Conservation (phyloP, 129 eudicot genomes). For the Centella asiatica region DNA sequence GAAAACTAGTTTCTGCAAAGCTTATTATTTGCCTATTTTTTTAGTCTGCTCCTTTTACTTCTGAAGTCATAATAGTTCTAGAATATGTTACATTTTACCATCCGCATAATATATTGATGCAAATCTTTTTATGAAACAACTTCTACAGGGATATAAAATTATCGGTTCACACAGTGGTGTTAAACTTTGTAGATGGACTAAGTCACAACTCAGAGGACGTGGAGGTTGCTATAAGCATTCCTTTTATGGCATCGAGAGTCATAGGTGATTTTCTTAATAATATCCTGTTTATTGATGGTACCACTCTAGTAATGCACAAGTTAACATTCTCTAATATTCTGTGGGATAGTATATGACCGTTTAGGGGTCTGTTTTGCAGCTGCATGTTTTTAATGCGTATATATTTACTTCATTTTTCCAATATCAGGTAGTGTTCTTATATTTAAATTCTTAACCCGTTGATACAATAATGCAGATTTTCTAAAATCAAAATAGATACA, state of each 20-base stretch:
- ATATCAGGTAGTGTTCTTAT: neutral
- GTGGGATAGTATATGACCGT: slow-evolving; percentile 4
- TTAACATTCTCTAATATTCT: neutral
- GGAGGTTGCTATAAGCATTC: slow-evolving; percentile 99
- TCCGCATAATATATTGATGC: slow-evolving; percentile 1
- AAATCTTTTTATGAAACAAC: slow-evolving; percentile 3
- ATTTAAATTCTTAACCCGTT: neutral
- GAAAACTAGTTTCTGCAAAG: neutral
- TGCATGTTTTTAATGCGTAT: neutral
- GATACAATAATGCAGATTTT: no score
- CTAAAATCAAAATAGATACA: no score
- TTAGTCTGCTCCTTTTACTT: neutral
- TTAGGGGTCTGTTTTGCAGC: neutral
- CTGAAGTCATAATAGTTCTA: neutral
- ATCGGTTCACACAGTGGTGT: slow-evolving; percentile 99
- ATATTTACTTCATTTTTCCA: neutral
- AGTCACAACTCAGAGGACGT: slow-evolving; percentile 95
- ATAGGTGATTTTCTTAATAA: slow-evolving; percentile 45
- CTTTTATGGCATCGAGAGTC: slow-evolving; percentile 96
- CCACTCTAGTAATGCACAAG: neutral
- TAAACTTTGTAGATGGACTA: slow-evolving; percentile 95
- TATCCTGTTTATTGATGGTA: neutral
- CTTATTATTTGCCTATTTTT: no score
- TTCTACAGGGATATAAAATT: slow-evolving; percentile 91
- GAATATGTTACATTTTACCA: neutral